Evolutionary conservation across 768 basidiomycete genomes (phyloP).

Genomic region (Collybiopsis luxurians): DNA sequence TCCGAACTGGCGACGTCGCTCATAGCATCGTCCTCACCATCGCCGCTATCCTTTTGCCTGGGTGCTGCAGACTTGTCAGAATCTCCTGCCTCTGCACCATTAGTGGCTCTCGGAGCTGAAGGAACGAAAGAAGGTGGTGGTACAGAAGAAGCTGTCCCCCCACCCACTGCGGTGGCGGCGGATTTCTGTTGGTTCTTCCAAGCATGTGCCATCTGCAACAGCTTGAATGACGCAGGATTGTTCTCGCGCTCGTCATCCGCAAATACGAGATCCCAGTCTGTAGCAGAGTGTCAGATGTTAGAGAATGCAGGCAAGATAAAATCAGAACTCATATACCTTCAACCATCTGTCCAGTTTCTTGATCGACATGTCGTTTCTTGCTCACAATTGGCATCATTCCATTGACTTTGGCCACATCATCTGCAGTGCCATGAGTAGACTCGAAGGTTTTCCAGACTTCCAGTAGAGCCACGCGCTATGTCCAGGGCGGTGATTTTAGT

Average conservation of each 20-base stretch:
- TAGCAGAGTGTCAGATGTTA: background rate
- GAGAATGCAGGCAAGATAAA: background rate
- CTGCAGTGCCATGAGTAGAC: constrained; percentile 68
- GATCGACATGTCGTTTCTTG: constrained; percentile 80
- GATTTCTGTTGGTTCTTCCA: constrained; percentile 68
- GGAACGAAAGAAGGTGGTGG: constrained; percentile 49
- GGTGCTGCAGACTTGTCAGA: no score
- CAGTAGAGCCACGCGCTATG: constrained; percentile 84
- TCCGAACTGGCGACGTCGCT: constrained; percentile 60
- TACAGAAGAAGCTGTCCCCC: constrained; percentile 27
- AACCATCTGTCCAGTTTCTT: constrained; percentile 79
- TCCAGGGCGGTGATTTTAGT: no score
- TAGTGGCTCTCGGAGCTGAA: constrained; percentile 21
- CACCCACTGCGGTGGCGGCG: constrained; percentile 20
- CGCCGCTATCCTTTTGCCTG: no score
- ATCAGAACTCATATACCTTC: constrained; percentile 56
- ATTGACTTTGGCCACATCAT: constrained; percentile 79
- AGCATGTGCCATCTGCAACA: constrained; percentile 91
- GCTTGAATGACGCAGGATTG: constrained; percentile 92
- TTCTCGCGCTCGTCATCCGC: constrained; percentile 94
- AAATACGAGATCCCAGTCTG: constrained; percentile 95
- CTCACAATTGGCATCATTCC: constrained; percentile 92
- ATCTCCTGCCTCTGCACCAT: constrained; percentile 11
- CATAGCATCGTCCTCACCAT: constrained; percentile 34
- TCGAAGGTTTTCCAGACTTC: constrained; percentile 97